Evolutionary conservation across 495 filamentous ascomycete genomes (phyloP).

Genomic region (Bacidia rubella): DNA sequence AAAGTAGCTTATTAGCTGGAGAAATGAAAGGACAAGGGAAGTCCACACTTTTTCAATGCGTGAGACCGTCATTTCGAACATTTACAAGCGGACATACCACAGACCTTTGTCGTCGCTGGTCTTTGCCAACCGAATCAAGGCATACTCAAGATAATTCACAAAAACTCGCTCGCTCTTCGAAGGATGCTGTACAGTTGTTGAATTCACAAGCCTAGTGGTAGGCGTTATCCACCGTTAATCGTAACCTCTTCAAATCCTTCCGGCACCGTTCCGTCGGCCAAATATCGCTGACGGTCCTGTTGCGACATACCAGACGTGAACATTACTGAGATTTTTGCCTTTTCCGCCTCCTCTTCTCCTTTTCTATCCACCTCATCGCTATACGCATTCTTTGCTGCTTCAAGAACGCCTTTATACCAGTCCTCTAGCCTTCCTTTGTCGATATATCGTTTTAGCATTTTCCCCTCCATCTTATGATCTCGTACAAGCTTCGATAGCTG

Average conservation of each 20-base stretch:
- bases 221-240: too few species aligned
- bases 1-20: too few species aligned
- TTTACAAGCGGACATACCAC: too few species aligned
- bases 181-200: too few species aligned
- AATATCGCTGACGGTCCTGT: background rate
- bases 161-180: too few species aligned
- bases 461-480: constrained; percentile 42
- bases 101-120: too few species aligned
- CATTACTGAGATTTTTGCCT: background rate
- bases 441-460: constrained; percentile 35
- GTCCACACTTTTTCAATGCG: too few species aligned
- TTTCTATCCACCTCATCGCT: constrained; percentile 12
- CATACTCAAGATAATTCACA: too few species aligned
- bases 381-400: constrained; percentile 20
- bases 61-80: too few species aligned
- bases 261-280: background rate
- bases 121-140: too few species aligned
- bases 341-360: constrained; percentile 8
- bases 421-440: constrained; percentile 46
- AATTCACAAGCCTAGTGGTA: too few species aligned
- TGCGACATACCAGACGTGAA: background rate
- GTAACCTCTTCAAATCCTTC: background rate
- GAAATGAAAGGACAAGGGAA: too few species aligned
- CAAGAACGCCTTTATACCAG: constrained; percentile 42
- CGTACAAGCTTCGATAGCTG: constrained; percentile 22